A percentile compares a stretch with the other conserved stretches of the same genome.
Evolutionary conservation across 2,329 filamentous ascomycete species (phyloP).

Genomic region (Fusarium nisikadoi): DNA sequence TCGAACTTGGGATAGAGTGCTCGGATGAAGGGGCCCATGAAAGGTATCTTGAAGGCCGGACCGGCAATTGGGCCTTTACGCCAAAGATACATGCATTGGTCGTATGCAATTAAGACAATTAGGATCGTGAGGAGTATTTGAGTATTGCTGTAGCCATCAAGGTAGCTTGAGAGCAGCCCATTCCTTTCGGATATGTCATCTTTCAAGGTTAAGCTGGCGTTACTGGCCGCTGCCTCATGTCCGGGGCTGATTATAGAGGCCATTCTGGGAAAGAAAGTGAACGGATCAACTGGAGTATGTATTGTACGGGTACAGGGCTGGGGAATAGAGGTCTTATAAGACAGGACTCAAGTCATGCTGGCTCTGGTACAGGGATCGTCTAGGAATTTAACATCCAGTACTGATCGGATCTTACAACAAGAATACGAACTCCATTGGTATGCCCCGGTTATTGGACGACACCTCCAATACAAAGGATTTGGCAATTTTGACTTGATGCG

Average conservation of each 20-base stretch:
- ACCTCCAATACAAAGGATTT: not conserved
- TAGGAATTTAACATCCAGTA: not conserved
- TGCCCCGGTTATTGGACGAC: no score
- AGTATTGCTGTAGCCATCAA: constrained; percentile 8
- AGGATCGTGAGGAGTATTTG: constrained; percentile 47
- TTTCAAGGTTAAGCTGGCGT: not conserved
- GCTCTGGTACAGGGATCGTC: rapidly evolving
- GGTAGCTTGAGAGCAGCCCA: constrained; percentile 20
- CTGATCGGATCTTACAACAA: not conserved
- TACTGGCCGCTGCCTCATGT: not conserved
- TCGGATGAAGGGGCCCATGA: constrained; percentile 81
- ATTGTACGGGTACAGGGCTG: not conserved
- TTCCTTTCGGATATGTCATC: not conserved
- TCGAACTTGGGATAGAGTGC: constrained; percentile 79
- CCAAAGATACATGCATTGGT: constrained; percentile 66
- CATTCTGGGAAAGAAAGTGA: not conserved
- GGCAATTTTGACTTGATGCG: no score
- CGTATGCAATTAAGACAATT: constrained; percentile 50
- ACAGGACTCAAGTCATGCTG: not conserved
- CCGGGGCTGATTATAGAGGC: not conserved
- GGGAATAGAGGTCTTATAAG: not conserved
- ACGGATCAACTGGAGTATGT: rapidly evolving
- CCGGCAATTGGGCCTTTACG: constrained; percentile 72
- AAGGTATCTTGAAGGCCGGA: constrained; percentile 71
- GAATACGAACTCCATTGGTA: constrained; percentile 5